Percentiles rank a stretch among this genome's conserved stretches.
Conservation (phyloP, 2,329 filamentous ascomycete species). For the Rachicladosporium sp. region DNA sequence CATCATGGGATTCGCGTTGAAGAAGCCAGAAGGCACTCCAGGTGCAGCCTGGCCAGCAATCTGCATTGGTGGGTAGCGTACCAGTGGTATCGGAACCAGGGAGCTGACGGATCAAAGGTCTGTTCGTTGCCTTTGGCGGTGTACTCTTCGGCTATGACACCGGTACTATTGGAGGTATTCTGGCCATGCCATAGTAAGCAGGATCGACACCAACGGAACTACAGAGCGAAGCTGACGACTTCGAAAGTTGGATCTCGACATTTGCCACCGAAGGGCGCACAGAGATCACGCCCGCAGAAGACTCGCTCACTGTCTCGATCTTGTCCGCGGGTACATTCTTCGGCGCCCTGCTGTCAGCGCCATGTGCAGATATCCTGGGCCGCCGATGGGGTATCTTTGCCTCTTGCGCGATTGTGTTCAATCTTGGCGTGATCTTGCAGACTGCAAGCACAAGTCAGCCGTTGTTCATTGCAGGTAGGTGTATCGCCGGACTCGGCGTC, state of each 20-base stretch:
- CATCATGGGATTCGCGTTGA: conserved; percentile 13
- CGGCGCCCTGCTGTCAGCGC: conserved; percentile 59
- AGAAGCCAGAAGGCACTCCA: conserved; percentile 30
- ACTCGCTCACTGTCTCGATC: conserved; percentile 62
- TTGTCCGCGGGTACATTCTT: conserved; percentile 69
- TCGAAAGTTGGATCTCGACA: conserved; percentile 20
- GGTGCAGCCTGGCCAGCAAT: conserved; percentile 36
- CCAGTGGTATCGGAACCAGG: background rate
- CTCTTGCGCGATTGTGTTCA: conserved; percentile 50
- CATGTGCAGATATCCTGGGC: conserved; percentile 56
- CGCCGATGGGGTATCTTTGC: conserved; percentile 58
- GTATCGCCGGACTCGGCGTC: conserved; percentile 60
- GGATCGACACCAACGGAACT: conserved; percentile 31
- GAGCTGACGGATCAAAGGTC: background rate
- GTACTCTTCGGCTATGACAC: conserved; percentile 69
- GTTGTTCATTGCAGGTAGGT: conserved; percentile 40
- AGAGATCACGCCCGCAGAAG: conserved; percentile 14
- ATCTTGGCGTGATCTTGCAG: conserved; percentile 60
- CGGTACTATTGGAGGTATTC: conserved; percentile 52
- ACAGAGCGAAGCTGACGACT: conserved; percentile 23
- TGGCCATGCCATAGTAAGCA: conserved; percentile 18
- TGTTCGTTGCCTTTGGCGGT: conserved; percentile 30
- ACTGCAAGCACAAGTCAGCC: conserved; percentile 50
- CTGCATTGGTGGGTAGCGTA: conserved; percentile 22
- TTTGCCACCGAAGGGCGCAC: conserved; percentile 11